phyloP scores from a whole-genome alignment of 768 basidiomycete genomes.

The Termitomyces sp. region DNA sequence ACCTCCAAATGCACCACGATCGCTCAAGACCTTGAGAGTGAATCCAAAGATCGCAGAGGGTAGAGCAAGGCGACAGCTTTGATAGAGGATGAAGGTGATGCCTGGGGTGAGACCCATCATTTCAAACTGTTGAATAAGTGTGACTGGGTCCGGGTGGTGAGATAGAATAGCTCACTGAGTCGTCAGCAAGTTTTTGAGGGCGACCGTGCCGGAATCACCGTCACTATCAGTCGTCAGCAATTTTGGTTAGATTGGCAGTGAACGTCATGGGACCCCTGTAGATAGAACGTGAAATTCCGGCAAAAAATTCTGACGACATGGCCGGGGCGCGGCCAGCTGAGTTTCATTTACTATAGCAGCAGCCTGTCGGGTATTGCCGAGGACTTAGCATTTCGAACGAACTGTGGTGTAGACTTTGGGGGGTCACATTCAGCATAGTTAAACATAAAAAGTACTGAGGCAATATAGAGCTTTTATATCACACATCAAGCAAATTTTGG shows the following conservation, averaged over 20 bases:
- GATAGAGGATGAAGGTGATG: conserved; percentile 24
- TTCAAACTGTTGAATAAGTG: neutral
- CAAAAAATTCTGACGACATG: neutral
- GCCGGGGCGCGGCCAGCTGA: too few species aligned
- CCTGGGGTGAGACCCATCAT: conserved; percentile 25
- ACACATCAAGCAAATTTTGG: too few species aligned
- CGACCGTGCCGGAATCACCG: neutral
- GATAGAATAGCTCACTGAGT: neutral
- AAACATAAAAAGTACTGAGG: too few species aligned
- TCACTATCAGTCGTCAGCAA: neutral
- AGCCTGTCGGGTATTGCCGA: too few species aligned
- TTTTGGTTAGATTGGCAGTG: too few species aligned
- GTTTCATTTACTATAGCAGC: too few species aligned
- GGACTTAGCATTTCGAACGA: too few species aligned
- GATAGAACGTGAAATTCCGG: neutral
- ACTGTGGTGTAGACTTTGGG: too few species aligned
- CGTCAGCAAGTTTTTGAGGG: neutral
- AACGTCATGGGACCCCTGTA: neutral
- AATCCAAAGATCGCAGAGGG: conserved; percentile 14
- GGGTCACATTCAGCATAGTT: too few species aligned
- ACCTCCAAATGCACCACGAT: conserved; percentile 7
- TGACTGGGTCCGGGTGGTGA: neutral
- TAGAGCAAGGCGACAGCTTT: conserved; percentile 14
- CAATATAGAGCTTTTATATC: too few species aligned
- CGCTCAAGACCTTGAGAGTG: conserved; percentile 13